Percentiles rank a stretch among this genome's conserved stretches.
Conservation (phyloP, 1,139 yeast genomes). For the Geotrichum carabidarum region DNA sequence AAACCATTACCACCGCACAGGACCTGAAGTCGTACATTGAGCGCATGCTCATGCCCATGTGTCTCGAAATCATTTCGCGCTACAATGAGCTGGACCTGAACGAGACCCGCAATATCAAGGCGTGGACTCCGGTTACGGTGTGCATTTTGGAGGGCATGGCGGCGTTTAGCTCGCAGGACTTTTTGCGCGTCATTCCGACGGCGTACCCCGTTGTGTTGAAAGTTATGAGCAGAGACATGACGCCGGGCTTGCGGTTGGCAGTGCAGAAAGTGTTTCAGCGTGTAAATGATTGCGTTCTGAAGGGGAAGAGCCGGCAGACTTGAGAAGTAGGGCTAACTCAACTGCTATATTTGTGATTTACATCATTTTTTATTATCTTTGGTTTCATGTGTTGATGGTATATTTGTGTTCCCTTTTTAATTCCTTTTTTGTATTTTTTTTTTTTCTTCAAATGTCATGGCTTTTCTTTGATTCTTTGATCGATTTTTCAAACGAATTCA, state of each 20-base stretch:
- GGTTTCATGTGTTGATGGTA: background rate
- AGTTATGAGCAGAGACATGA: constrained; percentile 62
- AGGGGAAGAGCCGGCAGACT: constrained; percentile 7
- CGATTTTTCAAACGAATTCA: too few relatives aligned
- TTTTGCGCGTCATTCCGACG: constrained; percentile 33
- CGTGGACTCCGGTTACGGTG: constrained; percentile 90
- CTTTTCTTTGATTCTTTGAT: too few relatives aligned
- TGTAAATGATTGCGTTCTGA: constrained; percentile 15
- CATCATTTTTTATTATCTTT: too few relatives aligned
- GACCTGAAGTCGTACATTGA: constrained; percentile 18
- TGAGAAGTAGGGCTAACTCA: background rate
- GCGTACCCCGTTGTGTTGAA: constrained; percentile 65
- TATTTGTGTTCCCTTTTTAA: background rate
- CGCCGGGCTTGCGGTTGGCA: constrained; percentile 63
- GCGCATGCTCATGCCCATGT: constrained; percentile 50
- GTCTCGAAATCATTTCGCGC: constrained; percentile 63
- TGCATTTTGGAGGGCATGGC: constrained; percentile 79
- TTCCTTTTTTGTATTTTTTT: background rate
- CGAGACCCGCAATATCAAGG: constrained; percentile 69
- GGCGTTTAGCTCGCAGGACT: constrained; percentile 72
- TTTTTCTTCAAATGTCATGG: too few relatives aligned
- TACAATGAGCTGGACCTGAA: constrained; percentile 65
- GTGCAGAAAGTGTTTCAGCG: constrained; percentile 8
- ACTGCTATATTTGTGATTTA: too few relatives aligned
- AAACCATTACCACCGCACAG: constrained; percentile 2